Conservation (phyloP, 129 eudicot species). For the Flaveria brownii region DNA sequence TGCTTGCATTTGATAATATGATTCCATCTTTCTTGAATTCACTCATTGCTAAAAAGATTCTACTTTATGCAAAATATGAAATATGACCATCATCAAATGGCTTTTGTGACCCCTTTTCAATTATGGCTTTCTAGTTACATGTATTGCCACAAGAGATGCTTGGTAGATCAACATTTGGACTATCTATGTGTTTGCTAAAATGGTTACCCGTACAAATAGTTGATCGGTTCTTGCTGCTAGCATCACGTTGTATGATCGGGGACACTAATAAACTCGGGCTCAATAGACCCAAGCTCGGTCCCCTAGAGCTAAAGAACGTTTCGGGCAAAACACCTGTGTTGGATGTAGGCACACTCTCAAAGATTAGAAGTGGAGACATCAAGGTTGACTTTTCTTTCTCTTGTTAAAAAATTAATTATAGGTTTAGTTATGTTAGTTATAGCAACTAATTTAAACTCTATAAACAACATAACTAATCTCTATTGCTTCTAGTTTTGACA, state of each 20-base stretch:
- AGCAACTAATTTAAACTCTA: too few species aligned
- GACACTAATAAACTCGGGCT: constrained; percentile 53
- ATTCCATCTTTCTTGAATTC: constrained; percentile 20
- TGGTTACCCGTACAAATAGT: constrained; percentile 56
- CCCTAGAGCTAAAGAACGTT: constrained; percentile 51
- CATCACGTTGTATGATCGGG: constrained; percentile 55
- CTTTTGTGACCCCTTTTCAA: constrained; percentile 15
- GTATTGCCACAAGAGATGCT: constrained; percentile 70
- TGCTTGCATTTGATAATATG: constrained; percentile 15
- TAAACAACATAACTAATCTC: too few species aligned
- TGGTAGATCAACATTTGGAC: constrained; percentile 68
- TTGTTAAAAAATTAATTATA: too few species aligned
- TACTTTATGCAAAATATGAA: constrained; percentile 22
- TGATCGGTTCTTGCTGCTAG: constrained; percentile 48
- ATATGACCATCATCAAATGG: constrained; percentile 8
- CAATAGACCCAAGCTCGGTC: constrained; percentile 62
- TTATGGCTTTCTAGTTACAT: constrained; percentile 52
- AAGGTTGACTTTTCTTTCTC: constrained; percentile 42
- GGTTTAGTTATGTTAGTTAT: too few species aligned
- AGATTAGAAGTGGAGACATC: constrained; percentile 57
- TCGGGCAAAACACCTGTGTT: constrained; percentile 74
- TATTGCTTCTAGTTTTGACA: too few species aligned
- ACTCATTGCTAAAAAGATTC: constrained; percentile 34
- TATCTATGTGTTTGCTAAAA: constrained; percentile 61
- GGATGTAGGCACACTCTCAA: constrained; percentile 68